Percentiles rank a stretch among this genome's conserved stretches.
Evolutionary conservation across 176 grass and related monocot species (phyloP).

Genomic region (Oryza australiensis): DNA sequence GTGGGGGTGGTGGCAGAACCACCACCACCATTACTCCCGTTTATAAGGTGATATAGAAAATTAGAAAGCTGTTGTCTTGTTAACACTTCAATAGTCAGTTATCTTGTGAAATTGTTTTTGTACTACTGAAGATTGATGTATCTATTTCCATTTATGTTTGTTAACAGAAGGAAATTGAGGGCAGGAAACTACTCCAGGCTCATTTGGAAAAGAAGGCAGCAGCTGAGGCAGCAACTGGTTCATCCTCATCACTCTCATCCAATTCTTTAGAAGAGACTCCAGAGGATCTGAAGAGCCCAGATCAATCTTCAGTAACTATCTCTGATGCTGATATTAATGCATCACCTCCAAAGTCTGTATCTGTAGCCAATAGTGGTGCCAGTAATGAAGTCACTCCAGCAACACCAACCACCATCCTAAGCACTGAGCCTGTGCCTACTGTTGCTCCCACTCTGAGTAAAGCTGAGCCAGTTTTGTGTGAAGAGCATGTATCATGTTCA

Average conservation of each 20-base stretch:
- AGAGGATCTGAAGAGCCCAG: slow-evolving; percentile 31
- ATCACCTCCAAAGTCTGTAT: slow-evolving; percentile 22
- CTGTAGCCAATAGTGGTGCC: slow-evolving; percentile 14
- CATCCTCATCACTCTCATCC: slow-evolving; percentile 39
- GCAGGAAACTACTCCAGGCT: slow-evolving; percentile 52
- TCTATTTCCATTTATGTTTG: slow-evolving; percentile 40
- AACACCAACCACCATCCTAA: slow-evolving; percentile 16
- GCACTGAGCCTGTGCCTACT: slow-evolving; percentile 33
- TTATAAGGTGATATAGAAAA: too few relatives aligned
- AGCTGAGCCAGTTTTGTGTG: slow-evolving; percentile 30
- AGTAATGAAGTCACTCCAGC: slow-evolving; percentile 29
- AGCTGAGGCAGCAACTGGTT: slow-evolving; percentile 38
- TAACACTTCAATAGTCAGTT: background rate
- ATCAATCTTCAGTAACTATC: slow-evolving; percentile 31
- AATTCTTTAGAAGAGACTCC: slow-evolving; percentile 49
- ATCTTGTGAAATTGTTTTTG: slow-evolving; percentile 20
- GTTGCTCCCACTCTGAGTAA: slow-evolving; percentile 25
- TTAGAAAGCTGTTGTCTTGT: slow-evolving; percentile 5
- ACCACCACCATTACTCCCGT: too few relatives aligned
- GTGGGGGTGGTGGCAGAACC: too few relatives aligned
- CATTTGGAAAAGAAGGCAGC: slow-evolving; percentile 61
- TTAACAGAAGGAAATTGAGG: slow-evolving; percentile 67
- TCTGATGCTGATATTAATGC: slow-evolving; percentile 20
- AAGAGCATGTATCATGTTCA: slow-evolving; percentile 40
- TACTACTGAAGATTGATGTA: slow-evolving; percentile 22